Evolutionary conservation across 2,329 filamentous ascomycete genomes (phyloP).

Genomic region (Aspergillus bombycis): DNA sequence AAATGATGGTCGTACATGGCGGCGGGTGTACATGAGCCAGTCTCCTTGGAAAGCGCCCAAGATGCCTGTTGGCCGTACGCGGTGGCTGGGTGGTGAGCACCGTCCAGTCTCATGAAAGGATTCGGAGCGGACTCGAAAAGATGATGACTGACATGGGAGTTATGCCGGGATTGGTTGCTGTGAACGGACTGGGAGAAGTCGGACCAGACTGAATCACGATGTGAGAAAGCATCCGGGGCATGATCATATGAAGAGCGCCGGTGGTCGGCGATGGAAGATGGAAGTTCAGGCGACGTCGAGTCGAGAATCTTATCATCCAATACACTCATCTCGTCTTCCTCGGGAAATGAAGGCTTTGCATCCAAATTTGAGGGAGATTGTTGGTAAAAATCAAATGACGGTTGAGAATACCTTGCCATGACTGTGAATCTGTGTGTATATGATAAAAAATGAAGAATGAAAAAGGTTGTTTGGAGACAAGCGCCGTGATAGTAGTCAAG

Average conservation of each 20-base stretch:
- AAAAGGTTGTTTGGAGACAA: conserved; percentile 6
- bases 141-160: conserved; percentile 48
- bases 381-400: conserved; percentile 48
- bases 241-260: conserved; percentile 52
- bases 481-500: conserved; percentile 16
- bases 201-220: conserved; percentile 55
- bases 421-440: conserved; percentile 27
- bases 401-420: conserved; percentile 51
- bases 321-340: conserved; percentile 58
- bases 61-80: conserved; percentile 52
- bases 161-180: conserved; percentile 44
- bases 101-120: conserved; percentile 67
- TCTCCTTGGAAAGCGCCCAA: conserved; percentile 68
- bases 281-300: conserved; percentile 52
- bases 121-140: conserved; percentile 55
- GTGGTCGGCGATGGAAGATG: conserved; percentile 45
- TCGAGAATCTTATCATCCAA: conserved; percentile 56
- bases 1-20: conserved; percentile 67
- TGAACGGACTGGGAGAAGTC: conserved; percentile 49
- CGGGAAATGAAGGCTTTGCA: conserved; percentile 44
- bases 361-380: conserved; percentile 48
- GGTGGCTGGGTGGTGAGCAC: conserved; percentile 44
- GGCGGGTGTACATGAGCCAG: conserved; percentile 74
- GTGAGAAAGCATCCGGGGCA: conserved; percentile 55
- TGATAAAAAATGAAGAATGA: conserved; percentile 11